Evolutionary conservation across 2,329 filamentous ascomycete species (phyloP), one percentile per base, ranked within the genome.

Genomic region (Fusarium virguliforme): DNA sequence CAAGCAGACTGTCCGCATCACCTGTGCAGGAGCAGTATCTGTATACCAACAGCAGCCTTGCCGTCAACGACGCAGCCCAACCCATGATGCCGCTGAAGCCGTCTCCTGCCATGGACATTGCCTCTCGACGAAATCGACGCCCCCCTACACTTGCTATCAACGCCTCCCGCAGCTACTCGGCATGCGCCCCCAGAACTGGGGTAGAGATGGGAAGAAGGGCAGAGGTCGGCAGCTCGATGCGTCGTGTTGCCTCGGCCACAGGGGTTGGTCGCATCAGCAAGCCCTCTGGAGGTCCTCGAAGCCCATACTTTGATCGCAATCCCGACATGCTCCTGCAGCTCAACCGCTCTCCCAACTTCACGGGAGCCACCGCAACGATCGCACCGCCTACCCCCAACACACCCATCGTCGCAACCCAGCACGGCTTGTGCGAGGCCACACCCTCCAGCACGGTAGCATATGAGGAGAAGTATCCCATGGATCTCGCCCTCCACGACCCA

Each of bases 161-260:
- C 9, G 81, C 84, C 8, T 77, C 85, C 22, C 83, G 85, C 57
- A 84, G 80, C 68, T 83, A 80, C 41, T 83, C 85, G 0, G 82
- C 70, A 4, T 78, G 75, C 28, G 81, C 80, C 4, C 83, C 85
- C 8, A 86, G 85, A 76, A 85, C 85, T 1, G 84, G 81, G 2
- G 71, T 85, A 6, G 87, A 89, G n/a, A 76, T 82, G 59, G 74
- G 81, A 18, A 83, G 83, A 71, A 80, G 85, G 34, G 71, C 79
- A 18, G 86, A 88, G 26, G 78, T 82, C 18, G 79, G 82, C 3
- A 83, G 83, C 65, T 84, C 85, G 3, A 87, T 89, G 79, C 84
- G 86, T 26, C 84, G 87, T 43, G 87, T 88, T 46, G 83, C 85
- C 13, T 89, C 87, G 3, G 82, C 85, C 8, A 84, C 82, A 4